Conservation (phyloP, 106 monocot species). For the Apostasia shenzhenica region DNA sequence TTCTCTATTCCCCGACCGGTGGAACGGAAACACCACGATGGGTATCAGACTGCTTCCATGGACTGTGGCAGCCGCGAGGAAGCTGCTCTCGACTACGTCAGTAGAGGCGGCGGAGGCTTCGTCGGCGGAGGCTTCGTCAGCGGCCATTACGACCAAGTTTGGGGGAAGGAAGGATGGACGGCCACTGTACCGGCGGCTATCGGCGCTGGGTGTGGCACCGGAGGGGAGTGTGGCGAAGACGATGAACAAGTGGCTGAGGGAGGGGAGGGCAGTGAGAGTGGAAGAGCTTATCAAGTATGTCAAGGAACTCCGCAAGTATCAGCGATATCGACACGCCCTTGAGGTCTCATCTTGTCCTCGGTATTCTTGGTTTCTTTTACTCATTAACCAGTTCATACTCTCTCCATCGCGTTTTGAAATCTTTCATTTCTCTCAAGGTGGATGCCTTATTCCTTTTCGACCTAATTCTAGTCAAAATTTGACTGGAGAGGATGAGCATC, state of each 20-base stretch:
- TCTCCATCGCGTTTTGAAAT: too few species aligned
- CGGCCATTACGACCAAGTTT: not conserved
- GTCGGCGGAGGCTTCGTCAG: not conserved
- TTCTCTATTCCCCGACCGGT: not conserved
- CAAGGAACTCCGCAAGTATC: conserved; percentile 49
- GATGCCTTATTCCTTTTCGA: too few species aligned
- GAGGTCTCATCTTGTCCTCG: conserved; percentile 23
- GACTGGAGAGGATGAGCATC: too few species aligned
- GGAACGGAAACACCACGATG: not conserved
- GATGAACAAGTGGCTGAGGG: conserved; percentile 59
- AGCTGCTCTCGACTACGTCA: conserved; percentile 18
- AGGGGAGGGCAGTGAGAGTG: conserved; percentile 28
- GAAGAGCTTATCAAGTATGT: conserved; percentile 34
- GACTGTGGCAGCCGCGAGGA: conserved; percentile 3
- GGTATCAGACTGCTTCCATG: not conserved
- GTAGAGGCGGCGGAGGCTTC: not conserved
- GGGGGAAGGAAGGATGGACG: not conserved
- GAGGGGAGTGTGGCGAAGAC: conserved; percentile 50
- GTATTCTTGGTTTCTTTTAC: too few species aligned
- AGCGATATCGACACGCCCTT: conserved; percentile 42
- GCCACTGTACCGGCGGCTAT: conserved; percentile 39
- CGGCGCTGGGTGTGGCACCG: conserved; percentile 36
- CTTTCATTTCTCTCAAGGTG: too few species aligned
- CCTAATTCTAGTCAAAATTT: too few species aligned
- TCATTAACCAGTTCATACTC: too few species aligned